Percentiles rank a stretch among this genome's conserved stretches.
Evolutionary conservation across 768 basidiomycete species (phyloP).

Genomic region (Collybia sordida): DNA sequence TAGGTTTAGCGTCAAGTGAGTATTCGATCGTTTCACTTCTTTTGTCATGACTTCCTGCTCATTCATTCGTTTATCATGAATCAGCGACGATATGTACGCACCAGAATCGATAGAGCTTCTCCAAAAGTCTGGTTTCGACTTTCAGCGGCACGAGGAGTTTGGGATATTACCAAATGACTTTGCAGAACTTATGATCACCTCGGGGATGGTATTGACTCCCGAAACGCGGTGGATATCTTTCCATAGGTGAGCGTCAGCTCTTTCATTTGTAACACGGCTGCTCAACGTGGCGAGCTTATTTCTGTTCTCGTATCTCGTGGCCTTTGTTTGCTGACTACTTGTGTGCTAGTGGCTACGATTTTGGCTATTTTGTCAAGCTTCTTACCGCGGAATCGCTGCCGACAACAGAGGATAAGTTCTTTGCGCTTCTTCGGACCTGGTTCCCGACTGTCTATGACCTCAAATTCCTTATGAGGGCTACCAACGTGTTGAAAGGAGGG

Average conservation of each 20-base stretch:
- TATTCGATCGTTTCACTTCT: conserved; percentile 8
- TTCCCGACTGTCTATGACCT: conserved; percentile 97
- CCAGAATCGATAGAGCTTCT: conserved; percentile 96
- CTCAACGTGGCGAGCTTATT: background rate
- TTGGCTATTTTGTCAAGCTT: conserved; percentile 96
- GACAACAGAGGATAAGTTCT: conserved; percentile 86
- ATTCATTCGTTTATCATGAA: background rate
- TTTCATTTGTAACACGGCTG: background rate
- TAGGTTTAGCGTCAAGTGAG: conserved; percentile 84
- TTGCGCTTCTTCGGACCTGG: conserved; percentile 84
- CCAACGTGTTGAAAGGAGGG: conserved; percentile 83
- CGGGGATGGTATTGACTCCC: conserved; percentile 84
- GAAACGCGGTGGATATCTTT: conserved; percentile 98
- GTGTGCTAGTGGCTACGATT: conserved; percentile 86
- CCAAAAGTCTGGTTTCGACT: conserved; percentile 94
- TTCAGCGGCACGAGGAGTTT: conserved; percentile 88
- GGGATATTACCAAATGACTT: conserved; percentile 94
- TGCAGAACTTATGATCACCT: conserved; percentile 95
- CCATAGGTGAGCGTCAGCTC: conserved; percentile 86
- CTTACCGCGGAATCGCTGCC: conserved; percentile 86
- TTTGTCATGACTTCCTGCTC: background rate
- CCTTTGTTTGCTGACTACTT: background rate
- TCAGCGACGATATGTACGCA: conserved; percentile 96
- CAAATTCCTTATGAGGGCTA: conserved; percentile 92
- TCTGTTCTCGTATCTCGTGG: background rate